phyloP scores from a whole-genome alignment of 1,284 basidiomycete species.

The Singerocomus rubriflavus region DNA sequence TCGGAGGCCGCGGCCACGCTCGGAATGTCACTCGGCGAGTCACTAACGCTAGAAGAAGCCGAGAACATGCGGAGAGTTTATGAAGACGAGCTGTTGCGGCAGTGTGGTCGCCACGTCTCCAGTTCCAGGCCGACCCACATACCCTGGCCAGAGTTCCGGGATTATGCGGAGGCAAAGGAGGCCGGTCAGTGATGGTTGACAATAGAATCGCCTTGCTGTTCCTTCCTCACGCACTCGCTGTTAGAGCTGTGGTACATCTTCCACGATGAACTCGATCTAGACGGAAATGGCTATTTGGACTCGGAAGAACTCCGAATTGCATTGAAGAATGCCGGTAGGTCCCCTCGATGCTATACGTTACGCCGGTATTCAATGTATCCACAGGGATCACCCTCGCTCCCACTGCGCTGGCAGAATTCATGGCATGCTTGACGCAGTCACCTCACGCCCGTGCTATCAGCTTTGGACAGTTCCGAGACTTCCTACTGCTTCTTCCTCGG shows the following conservation, averaged over 20 bases:
- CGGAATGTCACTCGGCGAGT: slow-evolving; percentile 22
- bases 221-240: slow-evolving; percentile 25
- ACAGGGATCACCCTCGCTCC: slow-evolving; percentile 70
- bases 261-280: slow-evolving; percentile 83
- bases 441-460: slow-evolving; percentile 67
- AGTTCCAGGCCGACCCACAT: slow-evolving; percentile 48
- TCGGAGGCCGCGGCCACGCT: slow-evolving; percentile 28
- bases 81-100: slow-evolving; percentile 71
- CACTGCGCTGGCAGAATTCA: slow-evolving; percentile 72
- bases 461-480: slow-evolving; percentile 88
- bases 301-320: slow-evolving; percentile 68
- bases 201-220: slow-evolving; percentile 16
- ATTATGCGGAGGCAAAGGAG: slow-evolving; percentile 76
- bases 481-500: slow-evolving; percentile 82
- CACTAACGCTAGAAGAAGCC: slow-evolving; percentile 65
- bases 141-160: slow-evolving; percentile 76
- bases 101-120: slow-evolving; percentile 52
- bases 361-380: slow-evolving; percentile 15
- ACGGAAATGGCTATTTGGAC: slow-evolving; percentile 81
- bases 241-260: slow-evolving; percentile 87
- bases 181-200: slow-evolving; percentile 49
- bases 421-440: slow-evolving; percentile 71
- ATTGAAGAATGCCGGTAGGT: slow-evolving; percentile 69
- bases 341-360: slow-evolving; percentile 16
- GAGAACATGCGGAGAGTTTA: slow-evolving; percentile 69